Evolutionary conservation across 2,329 filamentous ascomycete species (phyloP).

Genomic region (Coniochaeta sp.): DNA sequence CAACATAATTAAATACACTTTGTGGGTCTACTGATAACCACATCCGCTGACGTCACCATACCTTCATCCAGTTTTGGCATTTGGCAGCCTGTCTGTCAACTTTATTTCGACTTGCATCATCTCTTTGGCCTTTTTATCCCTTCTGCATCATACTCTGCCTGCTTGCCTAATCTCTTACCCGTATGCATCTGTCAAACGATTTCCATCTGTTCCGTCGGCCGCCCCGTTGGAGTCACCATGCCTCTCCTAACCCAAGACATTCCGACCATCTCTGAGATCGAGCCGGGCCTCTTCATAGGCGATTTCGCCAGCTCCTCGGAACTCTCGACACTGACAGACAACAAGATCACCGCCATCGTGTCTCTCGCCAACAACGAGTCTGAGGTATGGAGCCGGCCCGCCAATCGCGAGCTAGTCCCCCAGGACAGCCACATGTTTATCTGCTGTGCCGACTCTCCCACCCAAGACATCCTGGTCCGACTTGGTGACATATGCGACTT

Average conservation of each 20-base stretch:
- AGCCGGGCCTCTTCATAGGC: conserved; percentile 12
- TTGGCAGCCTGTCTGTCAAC: too few relatives aligned
- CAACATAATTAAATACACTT: too few relatives aligned
- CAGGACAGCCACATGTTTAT: conserved; percentile 9
- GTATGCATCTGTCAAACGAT: too few relatives aligned
- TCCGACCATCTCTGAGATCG: conserved; percentile 10
- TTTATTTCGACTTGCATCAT: too few relatives aligned
- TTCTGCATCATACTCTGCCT: too few relatives aligned
- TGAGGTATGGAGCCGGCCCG: conserved; percentile 6
- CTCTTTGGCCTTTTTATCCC: too few relatives aligned
- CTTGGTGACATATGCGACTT: conserved; percentile 13
- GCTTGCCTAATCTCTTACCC: too few relatives aligned
- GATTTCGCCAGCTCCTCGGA: conserved; percentile 7
- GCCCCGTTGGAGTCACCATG: neutral
- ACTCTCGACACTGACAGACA: conserved; percentile 6
- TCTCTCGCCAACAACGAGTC: conserved; percentile 4
- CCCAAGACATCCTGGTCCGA: conserved; percentile 7
- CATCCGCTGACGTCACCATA: too few relatives aligned
- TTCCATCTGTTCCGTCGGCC: too few relatives aligned
- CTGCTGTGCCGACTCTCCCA: conserved; percentile 7
- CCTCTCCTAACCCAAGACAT: neutral
- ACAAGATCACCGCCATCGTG: conserved; percentile 14
- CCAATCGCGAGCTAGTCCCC: conserved; percentile 7
- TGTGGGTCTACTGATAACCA: too few relatives aligned
- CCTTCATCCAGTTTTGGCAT: too few relatives aligned